Base-by-base conservation (phyloP, 140 eudicot species). In the Erigeron philadelphicus region DNA sequence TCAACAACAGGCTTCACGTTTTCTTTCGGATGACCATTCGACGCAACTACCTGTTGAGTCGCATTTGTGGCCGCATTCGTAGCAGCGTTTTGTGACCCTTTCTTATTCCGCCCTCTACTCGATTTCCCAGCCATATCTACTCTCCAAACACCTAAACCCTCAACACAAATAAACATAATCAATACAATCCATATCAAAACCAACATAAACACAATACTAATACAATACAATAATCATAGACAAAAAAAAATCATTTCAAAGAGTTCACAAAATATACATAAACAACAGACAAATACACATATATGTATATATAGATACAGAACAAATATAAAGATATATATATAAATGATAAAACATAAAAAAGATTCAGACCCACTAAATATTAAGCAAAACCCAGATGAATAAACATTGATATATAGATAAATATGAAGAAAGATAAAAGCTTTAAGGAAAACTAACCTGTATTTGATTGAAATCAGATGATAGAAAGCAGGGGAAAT, bases 121-220 rank as follows among this genome's bases (percentile, higher is more conserved):
- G 95, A 88, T 81, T 92, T 92, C 47, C 98, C 96, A 60, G 96
- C 98, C 98, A 92, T 92, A 64, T 58, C 78, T 61, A 18, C 68
- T 80, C 72, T 84, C 80, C 63, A 64, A 64, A 60, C 74, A 80
- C 80, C 73, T 65, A 64, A 75, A 64, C 8, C 61, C 23, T 52
- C 43, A 41, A 35, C 57, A 76, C 44, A 64, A 64, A n/a, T 38
- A 35, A 46, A 38, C 6, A 42, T 9, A 17, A 71, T 25, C 80
- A 48, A 43, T 49, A 9, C 16, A 18, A 44, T 8, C 40, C 40
- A 21, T 8, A 54, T 44, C 12, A 13, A 45, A 44, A 41, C 40
- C 72, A 48, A 58, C 6, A 52, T 13, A 47, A 47, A 57, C 65
- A 60, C 25, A 35, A 35, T 5, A 61, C 7, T 21, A 40, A 15